Percentiles rank a stretch among this genome's conserved stretches.
Evolutionary conservation across 805 yeast genomes (phyloP).

Genomic region (Ogataea henricii): DNA sequence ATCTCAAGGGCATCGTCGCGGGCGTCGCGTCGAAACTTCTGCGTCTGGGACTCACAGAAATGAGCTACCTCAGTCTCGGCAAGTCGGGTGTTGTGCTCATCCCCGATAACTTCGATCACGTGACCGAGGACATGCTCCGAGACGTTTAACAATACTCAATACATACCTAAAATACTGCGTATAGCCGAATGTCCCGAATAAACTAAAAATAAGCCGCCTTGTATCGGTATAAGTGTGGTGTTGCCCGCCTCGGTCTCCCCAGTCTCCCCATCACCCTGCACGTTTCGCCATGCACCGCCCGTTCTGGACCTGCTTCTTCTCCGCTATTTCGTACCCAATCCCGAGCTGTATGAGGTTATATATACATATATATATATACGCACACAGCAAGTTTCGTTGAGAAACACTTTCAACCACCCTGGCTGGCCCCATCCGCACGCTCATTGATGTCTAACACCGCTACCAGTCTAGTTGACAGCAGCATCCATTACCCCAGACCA

Average conservation of each 20-base stretch:
- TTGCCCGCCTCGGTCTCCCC: not conserved
- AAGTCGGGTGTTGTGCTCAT: constrained; percentile 60
- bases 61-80: constrained; percentile 64
- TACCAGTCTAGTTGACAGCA: not conserved
- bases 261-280: not conserved
- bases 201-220: not conserved
- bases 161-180: too few relatives aligned
- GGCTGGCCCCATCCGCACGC: not conserved
- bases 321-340: constrained; percentile 4
- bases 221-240: not conserved
- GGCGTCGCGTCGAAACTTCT: constrained; percentile 57
- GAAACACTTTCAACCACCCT: too few relatives aligned
- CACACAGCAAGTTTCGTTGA: too few relatives aligned
- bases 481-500: not conserved
- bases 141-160: too few relatives aligned
- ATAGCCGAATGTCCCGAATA: too few relatives aligned
- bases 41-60: constrained; percentile 40
- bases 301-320: not conserved
- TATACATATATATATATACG: not conserved
- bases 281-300: too few relatives aligned
- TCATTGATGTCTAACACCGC: not conserved
- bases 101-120: constrained; percentile 44
- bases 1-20: constrained; percentile 66
- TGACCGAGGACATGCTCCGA: constrained; percentile 17
- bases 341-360: constrained; percentile 2